Evolutionary conservation across 225 moss, liverwort and hornwort species (phyloP).

Genomic region (Polytrichum commune): DNA sequence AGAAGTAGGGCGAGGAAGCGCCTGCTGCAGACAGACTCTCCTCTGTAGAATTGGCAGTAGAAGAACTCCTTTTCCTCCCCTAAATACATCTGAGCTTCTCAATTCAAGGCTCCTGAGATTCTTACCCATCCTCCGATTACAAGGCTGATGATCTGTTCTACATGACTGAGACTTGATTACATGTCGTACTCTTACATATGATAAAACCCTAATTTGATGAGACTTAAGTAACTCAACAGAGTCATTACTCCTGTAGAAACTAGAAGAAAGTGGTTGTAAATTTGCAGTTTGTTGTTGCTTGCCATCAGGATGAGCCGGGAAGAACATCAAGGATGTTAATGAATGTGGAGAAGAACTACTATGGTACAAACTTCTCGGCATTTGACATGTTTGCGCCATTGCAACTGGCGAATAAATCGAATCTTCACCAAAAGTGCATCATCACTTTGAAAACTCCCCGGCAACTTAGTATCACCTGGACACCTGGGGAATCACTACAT

Average conservation of each 20-base stretch:
- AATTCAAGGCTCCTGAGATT: conserved; percentile 10
- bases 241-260: conserved; percentile 11
- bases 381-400: conserved; percentile 41
- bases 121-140: conserved; percentile 11
- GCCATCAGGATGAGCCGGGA: background rate
- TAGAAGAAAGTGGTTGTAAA: conserved; percentile 3
- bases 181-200: conserved; percentile 11
- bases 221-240: conserved; percentile 9
- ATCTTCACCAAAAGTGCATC: conserved; percentile 2
- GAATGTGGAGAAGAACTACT: conserved; percentile 18
- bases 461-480: background rate
- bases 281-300: background rate
- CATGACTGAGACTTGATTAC: conserved; percentile 1
- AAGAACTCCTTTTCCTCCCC: background rate
- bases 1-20: conserved; percentile 33
- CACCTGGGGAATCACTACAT: conserved; percentile 10
- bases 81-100: conserved; percentile 2
- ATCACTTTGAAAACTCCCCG: background rate
- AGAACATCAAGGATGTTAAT: conserved; percentile 6
- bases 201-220: conserved; percentile 22
- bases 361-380: conserved; percentile 14
- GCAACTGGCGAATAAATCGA: conserved; percentile 4
- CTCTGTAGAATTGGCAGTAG: background rate
- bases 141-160: conserved; percentile 1
- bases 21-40: conserved; percentile 23